Evolutionary conservation across 495 filamentous ascomycete species (phyloP).

Genomic region (Daldinia loculata): DNA sequence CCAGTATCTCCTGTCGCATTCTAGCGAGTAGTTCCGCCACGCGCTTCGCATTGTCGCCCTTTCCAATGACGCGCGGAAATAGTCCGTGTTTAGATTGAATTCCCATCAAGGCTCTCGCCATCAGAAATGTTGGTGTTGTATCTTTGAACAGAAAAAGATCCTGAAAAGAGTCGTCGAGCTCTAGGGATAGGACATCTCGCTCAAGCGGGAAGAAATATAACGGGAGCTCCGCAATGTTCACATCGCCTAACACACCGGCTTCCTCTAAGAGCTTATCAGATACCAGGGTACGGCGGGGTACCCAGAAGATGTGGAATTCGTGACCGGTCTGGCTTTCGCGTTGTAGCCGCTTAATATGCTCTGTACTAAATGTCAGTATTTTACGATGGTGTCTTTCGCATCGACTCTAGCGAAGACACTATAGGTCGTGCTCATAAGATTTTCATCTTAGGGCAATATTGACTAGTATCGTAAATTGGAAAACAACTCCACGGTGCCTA

Average conservation of each 20-base stretch:
- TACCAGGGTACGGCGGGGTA: slow-evolving; percentile 88
- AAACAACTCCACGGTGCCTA: slow-evolving; percentile 43
- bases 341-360: slow-evolving; percentile 89
- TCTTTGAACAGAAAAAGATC: slow-evolving; percentile 93
- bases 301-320: slow-evolving; percentile 95
- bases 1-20: slow-evolving; percentile 90
- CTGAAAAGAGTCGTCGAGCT: slow-evolving; percentile 84
- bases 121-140: slow-evolving; percentile 84
- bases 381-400: slow-evolving; percentile 23
- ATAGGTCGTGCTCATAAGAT: slow-evolving; percentile 27
- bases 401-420: slow-evolving; percentile 11
- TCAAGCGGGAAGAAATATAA: slow-evolving; percentile 92
- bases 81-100: slow-evolving; percentile 92
- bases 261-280: slow-evolving; percentile 93
- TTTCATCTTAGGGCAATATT: slow-evolving; percentile 39
- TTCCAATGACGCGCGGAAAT: slow-evolving; percentile 94
- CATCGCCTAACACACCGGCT: slow-evolving; percentile 90
- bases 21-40: slow-evolving; percentile 88
- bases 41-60: slow-evolving; percentile 90
- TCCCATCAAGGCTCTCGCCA: slow-evolving; percentile 93
- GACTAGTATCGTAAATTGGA: slow-evolving; percentile 21
- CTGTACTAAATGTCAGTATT: slow-evolving; percentile 62
- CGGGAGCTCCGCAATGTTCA: slow-evolving; percentile 84
- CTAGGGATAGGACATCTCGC: slow-evolving; percentile 88
- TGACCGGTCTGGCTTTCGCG: slow-evolving; percentile 85